Base-by-base conservation (phyloP, 805 yeast genomes). In the Pichia kluyveri region DNA sequence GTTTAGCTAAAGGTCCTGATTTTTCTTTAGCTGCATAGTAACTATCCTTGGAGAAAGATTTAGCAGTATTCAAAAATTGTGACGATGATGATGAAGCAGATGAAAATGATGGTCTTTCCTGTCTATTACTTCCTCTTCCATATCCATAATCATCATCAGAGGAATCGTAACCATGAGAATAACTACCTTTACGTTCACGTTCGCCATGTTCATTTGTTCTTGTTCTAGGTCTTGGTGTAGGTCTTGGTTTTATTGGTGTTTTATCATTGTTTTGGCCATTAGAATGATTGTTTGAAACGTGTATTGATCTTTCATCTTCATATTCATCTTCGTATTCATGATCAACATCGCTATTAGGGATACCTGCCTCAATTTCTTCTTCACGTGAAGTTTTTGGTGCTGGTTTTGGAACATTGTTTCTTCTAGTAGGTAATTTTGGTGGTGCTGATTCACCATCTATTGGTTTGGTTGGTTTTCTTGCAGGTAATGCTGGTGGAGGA, bases 1-100 rank as follows among this genome's bases (percentile, higher is more conserved):
- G 50, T 19, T 44, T 41, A 8, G 54, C 48, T n/a, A 41, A 43
- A 8, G 55, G 53, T 4, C 44, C 40, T 0, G 56, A 48, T 23
- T 43, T 51, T 36, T 49, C 55, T n/a, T 40, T 45, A 6, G 51
- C 53, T 7, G 41, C 26, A 23, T 45, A n/a, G 15, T 39, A 50
- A 27, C 55, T 53, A 8, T 46, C 43, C 19, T 45, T 52, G 17
- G 48, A 47, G 30, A 47, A 47, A 23, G 41, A 38, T 37, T 46
- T 51, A 17, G 54, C 54, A 28, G 37, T 38, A 18, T 30, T 42
- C 8, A 50, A 39, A 3, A 52, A 37, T 14, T 43, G 46, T 5
- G 55, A 45, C 4, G 55, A 41, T 12, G 42, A 38, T 14, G n/a
- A 32, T 9, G 37, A 32, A 2, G 37, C 8, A 5, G 37, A 32